Conservation (phyloP, 306 rosid genomes). For the Coriaria nepalensis region DNA sequence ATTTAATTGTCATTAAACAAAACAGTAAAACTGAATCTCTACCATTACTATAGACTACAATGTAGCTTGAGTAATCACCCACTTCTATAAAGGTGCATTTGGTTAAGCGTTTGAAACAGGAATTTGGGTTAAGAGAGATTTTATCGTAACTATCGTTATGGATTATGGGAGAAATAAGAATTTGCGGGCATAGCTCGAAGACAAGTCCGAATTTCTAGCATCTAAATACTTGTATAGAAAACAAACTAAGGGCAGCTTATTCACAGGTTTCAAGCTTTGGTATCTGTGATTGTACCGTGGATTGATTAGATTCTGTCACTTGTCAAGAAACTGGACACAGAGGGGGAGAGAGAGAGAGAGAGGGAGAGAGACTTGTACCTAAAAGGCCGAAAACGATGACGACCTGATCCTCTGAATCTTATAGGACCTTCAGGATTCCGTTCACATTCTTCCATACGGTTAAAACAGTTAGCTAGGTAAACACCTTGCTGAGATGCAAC, state of each 20-base stretch:
- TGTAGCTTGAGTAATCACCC: neutral
- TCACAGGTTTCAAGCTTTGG: no score
- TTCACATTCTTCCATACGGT: constrained; percentile 73
- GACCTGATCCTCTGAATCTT: constrained; percentile 89
- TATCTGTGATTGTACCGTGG: no score
- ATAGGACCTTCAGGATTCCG: constrained; percentile 81
- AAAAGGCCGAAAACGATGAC: constrained; percentile 82
- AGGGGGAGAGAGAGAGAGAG: neutral
- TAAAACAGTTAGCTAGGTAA: constrained; percentile 72
- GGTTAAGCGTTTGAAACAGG: no score
- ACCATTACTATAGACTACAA: neutral
- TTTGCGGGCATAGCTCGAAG: no score
- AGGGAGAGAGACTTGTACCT: constrained; percentile 34
- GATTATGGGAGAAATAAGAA: no score
- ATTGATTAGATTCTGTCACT: neutral
- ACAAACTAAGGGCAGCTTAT: no score
- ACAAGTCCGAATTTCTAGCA: no score
- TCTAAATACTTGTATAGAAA: no score
- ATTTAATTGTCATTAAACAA: neutral
- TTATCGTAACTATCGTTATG: no score
- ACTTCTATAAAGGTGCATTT: no score
- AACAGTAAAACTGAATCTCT: neutral
- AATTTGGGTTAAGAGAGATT: no score
- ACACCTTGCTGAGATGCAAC: constrained; percentile 94
- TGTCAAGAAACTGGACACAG: neutral